These are phyloP conservation scores for Clohesyomyces aquaticus DNA, from an alignment of 495 filamentous ascomycete species.

Conservation along the genomic window DNA sequence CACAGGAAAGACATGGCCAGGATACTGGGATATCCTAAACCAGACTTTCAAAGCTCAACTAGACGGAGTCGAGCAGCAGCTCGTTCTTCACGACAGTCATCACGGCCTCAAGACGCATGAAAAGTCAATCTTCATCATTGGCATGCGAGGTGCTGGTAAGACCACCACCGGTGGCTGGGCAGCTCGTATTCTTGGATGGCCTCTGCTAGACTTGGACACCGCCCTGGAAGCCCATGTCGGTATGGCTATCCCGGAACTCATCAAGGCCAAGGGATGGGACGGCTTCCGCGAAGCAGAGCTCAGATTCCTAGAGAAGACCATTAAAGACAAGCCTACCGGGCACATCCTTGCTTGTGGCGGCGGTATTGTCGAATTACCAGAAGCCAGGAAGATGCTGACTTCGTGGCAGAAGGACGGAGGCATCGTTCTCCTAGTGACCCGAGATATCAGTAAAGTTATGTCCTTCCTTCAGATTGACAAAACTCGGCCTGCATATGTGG, in stretches of 20 bases:
- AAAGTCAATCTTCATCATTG: conserved; percentile 87
- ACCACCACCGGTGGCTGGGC: conserved; percentile 90
- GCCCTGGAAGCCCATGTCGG: conserved; percentile 75
- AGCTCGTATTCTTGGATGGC: conserved; percentile 69
- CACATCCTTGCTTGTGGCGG: conserved; percentile 93
- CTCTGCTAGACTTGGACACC: conserved; percentile 83
- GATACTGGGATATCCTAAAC: conserved; percentile 92
- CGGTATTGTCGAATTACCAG: conserved; percentile 86
- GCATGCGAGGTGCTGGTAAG: conserved; percentile 97
- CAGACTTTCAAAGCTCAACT: conserved; percentile 74
- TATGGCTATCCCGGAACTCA: conserved; percentile 82
- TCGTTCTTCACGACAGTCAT: conserved; percentile 42
- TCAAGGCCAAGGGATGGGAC: conserved; percentile 80
- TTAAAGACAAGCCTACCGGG: conserved; percentile 73
- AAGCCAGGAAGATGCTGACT: conserved; percentile 74
- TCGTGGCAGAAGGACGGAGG: conserved; percentile 79
- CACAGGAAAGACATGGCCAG: conserved; percentile 98
- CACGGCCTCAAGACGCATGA: conserved; percentile 48
- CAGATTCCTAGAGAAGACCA: conserved; percentile 67
- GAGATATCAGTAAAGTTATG: conserved; percentile 86
- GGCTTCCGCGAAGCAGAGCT: conserved; percentile 84
- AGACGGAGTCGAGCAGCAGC: conserved; percentile 65
- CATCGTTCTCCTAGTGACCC: conserved; percentile 85
- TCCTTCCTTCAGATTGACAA: conserved; percentile 88
- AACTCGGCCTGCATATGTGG: conserved; percentile 88